Evolutionary conservation across 2,329 filamentous ascomycete genomes (phyloP), one percentile per base, ranked within the genome.

Genomic region (Ustulina deusta): DNA sequence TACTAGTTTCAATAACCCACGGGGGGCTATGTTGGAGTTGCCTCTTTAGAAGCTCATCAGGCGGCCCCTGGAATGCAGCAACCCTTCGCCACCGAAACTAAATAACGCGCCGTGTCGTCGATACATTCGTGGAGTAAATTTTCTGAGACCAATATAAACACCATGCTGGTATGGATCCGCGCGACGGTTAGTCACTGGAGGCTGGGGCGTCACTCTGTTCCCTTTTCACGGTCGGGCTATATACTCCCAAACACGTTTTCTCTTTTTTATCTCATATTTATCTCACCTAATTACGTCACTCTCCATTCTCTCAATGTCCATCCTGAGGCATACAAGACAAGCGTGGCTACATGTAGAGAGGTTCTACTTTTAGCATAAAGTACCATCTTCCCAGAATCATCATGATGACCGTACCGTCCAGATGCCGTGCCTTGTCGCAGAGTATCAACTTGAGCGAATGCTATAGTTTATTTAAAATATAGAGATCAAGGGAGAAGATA

Each of bases 31-130:
- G 17, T 32, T 58, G 27, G 13, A 25, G 42, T 17, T 54, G 9
- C 49, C 49, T 3, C 27, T 48, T 44, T 25, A 6, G 32, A 40
- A 57, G 57, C 25, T 48, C 48, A 68, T 68, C 57, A 65, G 46
- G 61, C 40, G 46, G 58, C 57, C 56, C 34, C 52, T 70, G 68
- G 68, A 68, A 70, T 55, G 68, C 20, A 65, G 25, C 17, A 60
- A 44, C 2, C n/a, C 27, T 34, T 54, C 25, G 32, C 25, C 17
- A 46, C 40, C 36, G 46, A 65, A 65, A 57, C 40, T 61, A 52
- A 11, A 56, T 27, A 32, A 38, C n/a, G 10, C 25, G 3, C 22
- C 20, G 44, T 49, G 57, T 32, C 29, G 25, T 13, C 32, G 9
- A 46, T 59, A 34, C 29, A 46, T 44, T 55, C 40, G 27, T 54